Conservation (phyloP, 2,329 filamentous ascomycete species). For the Aspergillus amoenus region DNA sequence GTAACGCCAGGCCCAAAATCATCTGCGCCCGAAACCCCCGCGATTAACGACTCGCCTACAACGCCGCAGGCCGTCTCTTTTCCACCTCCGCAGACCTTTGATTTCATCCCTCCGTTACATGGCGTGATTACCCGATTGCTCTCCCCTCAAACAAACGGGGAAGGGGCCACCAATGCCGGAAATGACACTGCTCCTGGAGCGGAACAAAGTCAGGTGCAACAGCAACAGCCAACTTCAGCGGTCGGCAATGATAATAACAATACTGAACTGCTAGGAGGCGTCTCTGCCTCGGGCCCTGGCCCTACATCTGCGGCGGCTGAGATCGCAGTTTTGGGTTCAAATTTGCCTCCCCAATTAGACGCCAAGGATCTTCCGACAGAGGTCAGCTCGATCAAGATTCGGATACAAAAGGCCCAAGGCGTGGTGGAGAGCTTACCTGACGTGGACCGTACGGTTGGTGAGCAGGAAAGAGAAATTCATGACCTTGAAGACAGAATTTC, state of each 20-base stretch:
- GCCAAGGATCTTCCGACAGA: constrained; percentile 77
- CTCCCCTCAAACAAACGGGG: constrained; percentile 44
- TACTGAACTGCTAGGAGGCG: constrained; percentile 25
- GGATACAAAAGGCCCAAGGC: constrained; percentile 72
- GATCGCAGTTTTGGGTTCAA: constrained; percentile 25
- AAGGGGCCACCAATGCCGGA: constrained; percentile 33
- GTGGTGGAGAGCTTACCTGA: constrained; percentile 46
- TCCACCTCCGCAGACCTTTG: constrained; percentile 78
- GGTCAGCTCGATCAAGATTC: constrained; percentile 76
- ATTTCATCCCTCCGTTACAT: constrained; percentile 79
- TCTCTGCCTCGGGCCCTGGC: constrained; percentile 31
- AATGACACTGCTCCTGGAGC: constrained; percentile 25
- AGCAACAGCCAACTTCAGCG: constrained; percentile 27
- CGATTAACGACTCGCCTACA: constrained; percentile 30
- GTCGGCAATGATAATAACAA: constrained; percentile 26
- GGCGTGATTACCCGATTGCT: constrained; percentile 74
- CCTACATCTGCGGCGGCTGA: constrained; percentile 22
- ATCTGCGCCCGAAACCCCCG: constrained; percentile 36
- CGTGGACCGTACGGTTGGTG: constrained; percentile 42
- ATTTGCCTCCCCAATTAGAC: constrained; percentile 50
- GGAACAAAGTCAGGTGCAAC: constrained; percentile 21
- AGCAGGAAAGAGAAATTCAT: constrained; percentile 46
- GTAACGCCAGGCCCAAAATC: constrained; percentile 45
- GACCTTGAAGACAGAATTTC: constrained; percentile 42
- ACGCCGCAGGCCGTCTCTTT: constrained; percentile 54